A percentile compares a stretch with the other conserved stretches of the same genome.
These are phyloP conservation scores for Acacia concinna DNA, from an alignment of 331 rosid genomes.

Conservation along the genomic window DNA sequence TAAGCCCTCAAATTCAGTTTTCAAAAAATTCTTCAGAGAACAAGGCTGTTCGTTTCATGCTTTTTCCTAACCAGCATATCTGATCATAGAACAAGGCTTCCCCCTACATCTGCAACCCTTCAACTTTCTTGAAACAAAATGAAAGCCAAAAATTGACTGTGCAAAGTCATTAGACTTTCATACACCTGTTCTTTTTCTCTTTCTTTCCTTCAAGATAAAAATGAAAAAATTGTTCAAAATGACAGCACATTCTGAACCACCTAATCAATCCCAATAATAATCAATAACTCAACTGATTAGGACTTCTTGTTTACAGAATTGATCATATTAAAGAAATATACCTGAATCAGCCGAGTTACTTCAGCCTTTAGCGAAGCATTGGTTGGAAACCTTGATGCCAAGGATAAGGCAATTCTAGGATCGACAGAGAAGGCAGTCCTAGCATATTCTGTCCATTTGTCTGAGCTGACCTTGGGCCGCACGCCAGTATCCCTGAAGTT, in stretches of 20 bases:
- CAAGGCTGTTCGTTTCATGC: not conserved
- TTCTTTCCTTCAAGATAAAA: constrained; percentile 1
- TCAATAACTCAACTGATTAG: constrained; percentile 5
- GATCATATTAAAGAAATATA: constrained; percentile 21
- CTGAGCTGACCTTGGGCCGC: constrained; percentile 76
- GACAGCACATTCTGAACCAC: not conserved
- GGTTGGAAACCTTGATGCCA: constrained; percentile 85
- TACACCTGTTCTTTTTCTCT: not conserved
- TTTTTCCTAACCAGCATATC: not conserved
- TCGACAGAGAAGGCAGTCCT: constrained; percentile 96
- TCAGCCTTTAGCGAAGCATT: constrained; percentile 78
- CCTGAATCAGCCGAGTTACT: constrained; percentile 93
- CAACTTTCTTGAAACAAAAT: not conserved
- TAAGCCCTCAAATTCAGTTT: not conserved
- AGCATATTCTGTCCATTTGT: constrained; percentile 85
- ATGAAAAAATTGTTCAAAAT: not conserved
- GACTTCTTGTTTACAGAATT: constrained; percentile 25
- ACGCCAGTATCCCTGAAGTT: constrained; percentile 66
- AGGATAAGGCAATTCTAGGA: constrained; percentile 80
- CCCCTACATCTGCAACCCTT: not conserved
- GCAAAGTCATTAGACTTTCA: not conserved
- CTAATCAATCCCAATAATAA: constrained; percentile 25
- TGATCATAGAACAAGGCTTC: not conserved
- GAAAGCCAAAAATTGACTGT: not conserved
- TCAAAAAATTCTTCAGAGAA: not conserved